A percentile compares a stretch with the other conserved stretches of the same genome.
Conservation (phyloP, 208 protist species). For the Phytomonas sp. region DNA sequence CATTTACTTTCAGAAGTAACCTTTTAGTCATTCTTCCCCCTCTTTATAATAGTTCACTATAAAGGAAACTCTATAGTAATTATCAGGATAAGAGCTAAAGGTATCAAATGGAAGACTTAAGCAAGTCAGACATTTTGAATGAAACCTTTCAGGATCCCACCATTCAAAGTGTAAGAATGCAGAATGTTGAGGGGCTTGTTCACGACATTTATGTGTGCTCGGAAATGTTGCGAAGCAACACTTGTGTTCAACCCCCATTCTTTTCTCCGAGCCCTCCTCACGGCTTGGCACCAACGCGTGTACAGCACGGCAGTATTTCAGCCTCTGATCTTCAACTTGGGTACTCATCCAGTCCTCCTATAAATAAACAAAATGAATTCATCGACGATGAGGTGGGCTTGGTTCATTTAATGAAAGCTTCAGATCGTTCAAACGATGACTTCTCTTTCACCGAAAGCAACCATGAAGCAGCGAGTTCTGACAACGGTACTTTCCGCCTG, state of each 20-base stretch:
- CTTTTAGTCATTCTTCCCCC: not conserved
- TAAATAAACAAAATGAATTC: not conserved
- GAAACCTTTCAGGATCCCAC: not conserved
- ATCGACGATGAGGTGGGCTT: not conserved
- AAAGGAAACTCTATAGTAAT: not conserved
- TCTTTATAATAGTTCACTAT: not conserved
- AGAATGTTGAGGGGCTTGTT: not conserved
- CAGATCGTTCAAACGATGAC: not conserved
- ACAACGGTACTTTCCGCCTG: not conserved
- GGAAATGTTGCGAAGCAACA: not conserved
- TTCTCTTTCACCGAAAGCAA: not conserved
- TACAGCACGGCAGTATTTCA: not conserved
- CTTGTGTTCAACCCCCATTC: not conserved
- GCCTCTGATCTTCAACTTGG: not conserved
- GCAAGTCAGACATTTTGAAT: not conserved
- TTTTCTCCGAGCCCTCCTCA: not conserved
- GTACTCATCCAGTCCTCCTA: not conserved
- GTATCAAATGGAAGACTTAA: not conserved
- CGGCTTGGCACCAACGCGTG: not conserved
- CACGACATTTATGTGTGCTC: not conserved
- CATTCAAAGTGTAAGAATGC: not conserved
- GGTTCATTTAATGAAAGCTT: conserved; percentile 1
- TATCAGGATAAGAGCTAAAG: not conserved
- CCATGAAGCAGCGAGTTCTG: not conserved
- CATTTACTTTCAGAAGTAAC: not conserved